Conservation (phyloP, 2,329 filamentous ascomycete genomes). For the Cercospora zeae-maydis region DNA sequence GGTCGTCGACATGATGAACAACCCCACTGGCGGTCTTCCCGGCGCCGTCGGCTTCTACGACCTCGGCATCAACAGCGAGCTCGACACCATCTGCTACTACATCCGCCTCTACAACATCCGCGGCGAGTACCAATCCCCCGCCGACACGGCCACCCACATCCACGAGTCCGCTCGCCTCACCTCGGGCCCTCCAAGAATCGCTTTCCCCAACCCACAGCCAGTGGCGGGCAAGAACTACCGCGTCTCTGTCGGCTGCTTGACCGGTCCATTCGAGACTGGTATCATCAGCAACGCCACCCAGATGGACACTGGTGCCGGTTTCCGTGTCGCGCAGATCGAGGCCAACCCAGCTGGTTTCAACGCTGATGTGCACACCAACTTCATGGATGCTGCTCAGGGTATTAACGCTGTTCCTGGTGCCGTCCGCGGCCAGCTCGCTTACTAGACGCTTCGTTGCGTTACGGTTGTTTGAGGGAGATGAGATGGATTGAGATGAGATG, state of each 20-base stretch:
- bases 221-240: conserved; percentile 38
- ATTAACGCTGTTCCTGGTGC: conserved; percentile 50
- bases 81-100: conserved; percentile 49
- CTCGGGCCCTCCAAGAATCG: conserved; percentile 51
- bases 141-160: conserved; percentile 54
- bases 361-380: conserved; percentile 53
- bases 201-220: conserved; percentile 48
- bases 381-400: conserved; percentile 55
- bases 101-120: conserved; percentile 51
- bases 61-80: conserved; percentile 51
- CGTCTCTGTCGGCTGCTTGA: conserved; percentile 43
- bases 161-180: conserved; percentile 49
- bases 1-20: conserved; percentile 46
- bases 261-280: conserved; percentile 46
- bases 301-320: conserved; percentile 47
- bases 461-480: background rate
- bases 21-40: conserved; percentile 27
- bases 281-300: conserved; percentile 38
- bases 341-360: conserved; percentile 51
- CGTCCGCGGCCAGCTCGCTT: conserved; percentile 50
- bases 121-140: conserved; percentile 51
- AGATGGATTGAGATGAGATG: background rate
- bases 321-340: conserved; percentile 52
- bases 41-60: conserved; percentile 50
- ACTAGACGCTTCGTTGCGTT: background rate